Evolutionary conservation across 208 protist genomes (phyloP), one percentile per base, ranked within the genome.

Genomic region (Leishmania amazonensis): DNA sequence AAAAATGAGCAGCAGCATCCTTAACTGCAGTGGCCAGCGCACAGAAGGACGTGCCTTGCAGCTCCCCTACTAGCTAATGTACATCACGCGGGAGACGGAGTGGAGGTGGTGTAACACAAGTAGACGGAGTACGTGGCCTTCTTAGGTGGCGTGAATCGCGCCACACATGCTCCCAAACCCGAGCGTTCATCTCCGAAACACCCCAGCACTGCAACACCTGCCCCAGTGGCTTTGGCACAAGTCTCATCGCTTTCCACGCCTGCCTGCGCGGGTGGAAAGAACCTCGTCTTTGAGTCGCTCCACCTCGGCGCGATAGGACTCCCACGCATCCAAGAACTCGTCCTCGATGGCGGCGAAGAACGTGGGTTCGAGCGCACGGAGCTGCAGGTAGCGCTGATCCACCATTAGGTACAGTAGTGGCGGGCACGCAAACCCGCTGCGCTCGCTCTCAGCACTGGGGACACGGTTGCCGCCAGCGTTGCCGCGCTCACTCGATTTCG

Each of bases 281-380:
- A 89, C 83, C 65, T 97, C 95, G 51, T 97, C 93, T 9, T 92
- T 87, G 31, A 89, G 76, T 35, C 90, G 85, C 68, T 96, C 92
- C 82, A 97, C 93, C 83, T 96, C 93, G 3, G 70, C 84, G 38
- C 91, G 89, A 80, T 96, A 96, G 31, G 93, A 93, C 84, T 96
- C 92, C 93, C 95, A 97, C 76, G 91, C 54, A 58, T 91, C 87
- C 35, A 97, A 57, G 15, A 97, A 94, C 45, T 83, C 84, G 73
- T 89, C 87, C 65, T 97, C 92, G 47, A 97, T 84, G 0, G 90
- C 87, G 19, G 90, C 86, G 78, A 93, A 95, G 72, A 97, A 80
- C 13, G 94, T 97, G 31, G 94, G 94, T 82, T 96, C 94, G 13
- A 96, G 89, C 45, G 89, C 87, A 47, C 92, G 92, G 64, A 97